Conservation (phyloP, 331 rosid genomes). For the Ulmus americana region DNA sequence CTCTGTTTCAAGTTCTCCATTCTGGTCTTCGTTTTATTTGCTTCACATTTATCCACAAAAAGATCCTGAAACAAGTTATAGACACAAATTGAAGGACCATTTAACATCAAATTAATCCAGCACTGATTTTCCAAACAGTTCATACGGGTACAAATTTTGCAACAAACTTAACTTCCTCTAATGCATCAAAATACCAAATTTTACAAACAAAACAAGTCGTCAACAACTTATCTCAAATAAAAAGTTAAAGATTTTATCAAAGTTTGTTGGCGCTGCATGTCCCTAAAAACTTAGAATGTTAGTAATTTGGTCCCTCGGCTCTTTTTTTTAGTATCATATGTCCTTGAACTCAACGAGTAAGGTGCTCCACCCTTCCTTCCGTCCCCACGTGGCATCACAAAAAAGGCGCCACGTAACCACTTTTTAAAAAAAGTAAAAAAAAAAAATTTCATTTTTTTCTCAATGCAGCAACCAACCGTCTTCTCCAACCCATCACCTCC, state of each 20-base stretch:
- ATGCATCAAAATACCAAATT: slow-evolving; percentile 66
- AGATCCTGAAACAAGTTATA: slow-evolving; percentile 46
- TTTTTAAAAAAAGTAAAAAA: too few relatives aligned
- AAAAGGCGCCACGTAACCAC: too few relatives aligned
- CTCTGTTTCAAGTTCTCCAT: slow-evolving; percentile 61
- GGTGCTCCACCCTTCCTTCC: too few relatives aligned
- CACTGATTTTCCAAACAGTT: slow-evolving; percentile 60
- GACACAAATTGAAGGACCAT: slow-evolving; percentile 30
- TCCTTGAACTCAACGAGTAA: too few relatives aligned
- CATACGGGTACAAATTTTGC: slow-evolving; percentile 79
- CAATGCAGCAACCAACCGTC: too few relatives aligned
- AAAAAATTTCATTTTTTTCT: too few relatives aligned
- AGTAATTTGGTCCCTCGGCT: too few relatives aligned
- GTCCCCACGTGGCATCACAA: too few relatives aligned
- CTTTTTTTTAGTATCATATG: too few relatives aligned
- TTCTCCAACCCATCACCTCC: too few relatives aligned
- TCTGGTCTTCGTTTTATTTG: slow-evolving; percentile 61
- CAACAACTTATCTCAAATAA: slow-evolving; percentile 12
- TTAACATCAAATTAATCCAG: slow-evolving; percentile 22
- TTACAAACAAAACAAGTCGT: slow-evolving; percentile 18
- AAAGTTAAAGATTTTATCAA: not conserved
- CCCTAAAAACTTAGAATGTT: too few relatives aligned
- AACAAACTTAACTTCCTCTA: slow-evolving; percentile 90
- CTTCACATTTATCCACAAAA: slow-evolving; percentile 56
- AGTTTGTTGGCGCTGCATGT: not conserved